Evolutionary conservation across 768 basidiomycete genomes (phyloP), one percentile per base, ranked within the genome.

Genomic region (Amanita rimosa): DNA sequence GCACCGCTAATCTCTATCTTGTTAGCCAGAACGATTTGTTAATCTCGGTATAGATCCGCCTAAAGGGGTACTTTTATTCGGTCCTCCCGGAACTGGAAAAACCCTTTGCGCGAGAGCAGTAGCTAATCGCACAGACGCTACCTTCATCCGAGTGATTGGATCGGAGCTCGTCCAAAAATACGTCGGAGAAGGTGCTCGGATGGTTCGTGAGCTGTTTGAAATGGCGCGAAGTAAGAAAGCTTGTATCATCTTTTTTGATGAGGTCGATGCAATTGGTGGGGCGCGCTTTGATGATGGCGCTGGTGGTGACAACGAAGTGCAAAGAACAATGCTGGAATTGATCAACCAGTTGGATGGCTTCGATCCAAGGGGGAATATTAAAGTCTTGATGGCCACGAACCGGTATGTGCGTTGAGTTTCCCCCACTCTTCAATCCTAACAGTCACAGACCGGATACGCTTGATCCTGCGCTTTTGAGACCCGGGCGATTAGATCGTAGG

Each of bases 91-190:
- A 56, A 95, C 93, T n/a, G 96, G 96, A 33, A 99, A 99, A 67
- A 99, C 96, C 0, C 81, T 99, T 1, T 98, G 95, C 62, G 96
- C 96, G 0, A 84, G 96, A 56, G 96, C 96, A 10, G 96, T 99
- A 1, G 96, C 96, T 27, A 99, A 98, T 64, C 80, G 96, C 45
- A 98, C 96, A 46, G 96, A 98, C 65, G 95, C 94, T 17, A 98
- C 96, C 0, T 99, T 99, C 63, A 99, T 99, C 62, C 88, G 96
- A 57, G 96, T 99, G 47, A 98, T 98, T 60, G 96, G 96, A 11
- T 97, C 95, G 10, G 96, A 99, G 64, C 75, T 99, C 13, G 96
- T 99, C n/a, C 96, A 99, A 67, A 99, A 99, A 65, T 99, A 99
- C 62, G 96, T 99, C 44, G 96, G 96, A 41, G 96, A 99, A 66